Conservation (phyloP, 768 basidiomycete species). For the Rhodotorula babjevae region DNA sequence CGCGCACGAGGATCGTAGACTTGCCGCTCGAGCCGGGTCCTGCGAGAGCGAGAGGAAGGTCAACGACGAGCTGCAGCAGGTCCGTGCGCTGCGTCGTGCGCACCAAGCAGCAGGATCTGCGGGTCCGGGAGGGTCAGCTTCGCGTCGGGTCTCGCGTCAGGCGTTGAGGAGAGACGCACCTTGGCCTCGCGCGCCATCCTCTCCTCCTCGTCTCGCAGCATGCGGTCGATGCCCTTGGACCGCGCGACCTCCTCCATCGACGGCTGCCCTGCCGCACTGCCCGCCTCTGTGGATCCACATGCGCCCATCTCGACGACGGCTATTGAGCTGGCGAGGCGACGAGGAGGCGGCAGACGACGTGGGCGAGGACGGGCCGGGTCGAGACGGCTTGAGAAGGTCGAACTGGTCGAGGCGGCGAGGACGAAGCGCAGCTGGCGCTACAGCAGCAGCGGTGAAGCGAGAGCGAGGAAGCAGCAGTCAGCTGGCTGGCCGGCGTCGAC, state of each 20-base stretch:
- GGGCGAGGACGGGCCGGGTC: too few relatives aligned
- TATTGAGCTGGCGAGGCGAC: neutral
- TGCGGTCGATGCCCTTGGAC: conserved; percentile 15
- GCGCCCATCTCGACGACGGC: conserved; percentile 15
- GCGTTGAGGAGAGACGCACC: conserved; percentile 8
- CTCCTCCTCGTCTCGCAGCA: conserved; percentile 33
- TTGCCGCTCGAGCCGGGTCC: conserved; percentile 33
- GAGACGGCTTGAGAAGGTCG: neutral
- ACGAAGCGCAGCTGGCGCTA: neutral
- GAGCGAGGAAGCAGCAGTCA: neutral
- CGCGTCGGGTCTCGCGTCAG: neutral
- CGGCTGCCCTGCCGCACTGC: neutral
- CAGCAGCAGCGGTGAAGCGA: neutral
- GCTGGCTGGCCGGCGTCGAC: too few relatives aligned
- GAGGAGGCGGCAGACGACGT: neutral
- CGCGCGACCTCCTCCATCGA: conserved; percentile 12
- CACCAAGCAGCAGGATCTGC: conserved; percentile 36
- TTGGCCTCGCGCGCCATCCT: conserved; percentile 34
- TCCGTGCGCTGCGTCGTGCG: neutral
- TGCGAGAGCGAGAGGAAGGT: neutral
- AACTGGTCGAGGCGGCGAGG: neutral
- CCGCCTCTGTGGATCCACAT: conserved; percentile 19
- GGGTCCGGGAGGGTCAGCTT: neutral
- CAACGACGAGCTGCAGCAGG: neutral
- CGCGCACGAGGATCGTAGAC: conserved; percentile 31